Evolutionary conservation across 805 yeast species (phyloP), one percentile per base, ranked within the genome.

Genomic region (Lachancea quebecensis): DNA sequence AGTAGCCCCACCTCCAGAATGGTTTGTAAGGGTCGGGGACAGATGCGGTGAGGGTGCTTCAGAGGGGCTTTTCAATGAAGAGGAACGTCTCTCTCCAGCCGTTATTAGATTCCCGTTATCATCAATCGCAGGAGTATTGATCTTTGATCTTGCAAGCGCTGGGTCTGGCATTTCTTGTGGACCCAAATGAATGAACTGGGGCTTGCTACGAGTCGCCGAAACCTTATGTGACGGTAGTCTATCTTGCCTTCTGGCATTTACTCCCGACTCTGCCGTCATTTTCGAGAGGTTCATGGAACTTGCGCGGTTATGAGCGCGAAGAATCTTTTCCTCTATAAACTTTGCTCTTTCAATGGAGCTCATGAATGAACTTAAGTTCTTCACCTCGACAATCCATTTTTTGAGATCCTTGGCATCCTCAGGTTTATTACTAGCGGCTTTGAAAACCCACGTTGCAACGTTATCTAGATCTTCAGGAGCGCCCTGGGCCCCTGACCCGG

Each of bases 351-450:
- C 74, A 31, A 67, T 57, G 36, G 77, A 75, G 44, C 64, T 60
- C 17, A 70, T 69, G 51, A 72, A 77, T 39, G 70, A 66, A 29
- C 75, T 68, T 51, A 81, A 63, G 49, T 78, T 81, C 28, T 67
- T 64, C 38, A 82, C 60, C 56, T 80, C 83, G 27, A 69, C 71
- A 31, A 68, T 62, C 87, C 87, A 82, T 51, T 69, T 70, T 21
- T 56, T 57, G 41, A 73, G 73, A 42, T 76, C 76, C 31, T 62
- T 67, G 12, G 53, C 60, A 25, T 66, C 68, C 10, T 49, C 71
- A 56, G 60, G 82, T 64, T 64, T 72, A 67, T 59, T 49, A n/a
- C 53, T 39, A 3, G 51, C 50, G 2, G 55, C 48, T 32, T 56
- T 60, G 45, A 65, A 63, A 1, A 54, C 50, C 61, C 66, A 62